Conservation (phyloP, 805 yeast species). For the Metschnikowia vanudenii region DNA sequence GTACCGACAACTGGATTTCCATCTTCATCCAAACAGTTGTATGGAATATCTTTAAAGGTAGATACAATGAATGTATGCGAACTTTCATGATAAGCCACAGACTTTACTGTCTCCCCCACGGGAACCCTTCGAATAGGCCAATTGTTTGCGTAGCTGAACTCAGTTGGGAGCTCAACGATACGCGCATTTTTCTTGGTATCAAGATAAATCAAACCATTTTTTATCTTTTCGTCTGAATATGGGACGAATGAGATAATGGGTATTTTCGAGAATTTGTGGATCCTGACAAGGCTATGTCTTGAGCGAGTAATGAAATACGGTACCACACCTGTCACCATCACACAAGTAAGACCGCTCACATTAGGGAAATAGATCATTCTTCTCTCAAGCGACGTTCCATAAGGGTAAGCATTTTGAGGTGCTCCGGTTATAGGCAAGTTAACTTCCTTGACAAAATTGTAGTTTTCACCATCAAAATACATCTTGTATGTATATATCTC, state of each 20-base stretch:
- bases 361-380: slow-evolving; percentile 58
- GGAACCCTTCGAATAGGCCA: slow-evolving; percentile 55
- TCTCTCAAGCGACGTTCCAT: slow-evolving; percentile 69
- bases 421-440: slow-evolving; percentile 65
- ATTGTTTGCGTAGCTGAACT: slow-evolving; percentile 55
- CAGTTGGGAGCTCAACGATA: slow-evolving; percentile 47
- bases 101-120: slow-evolving; percentile 62
- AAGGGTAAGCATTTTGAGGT: slow-evolving; percentile 71
- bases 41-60: slow-evolving; percentile 57
- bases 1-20: slow-evolving; percentile 61
- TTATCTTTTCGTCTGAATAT: slow-evolving; percentile 40
- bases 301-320: slow-evolving; percentile 70
- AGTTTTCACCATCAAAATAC: slow-evolving; percentile 46
- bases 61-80: slow-evolving; percentile 64
- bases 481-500: slow-evolving; percentile 68
- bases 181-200: slow-evolving; percentile 71
- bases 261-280: slow-evolving; percentile 63
- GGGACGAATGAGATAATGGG: slow-evolving; percentile 67
- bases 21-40: slow-evolving; percentile 71
- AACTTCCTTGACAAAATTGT: slow-evolving; percentile 42
- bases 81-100: slow-evolving; percentile 66
- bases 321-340: slow-evolving; percentile 71
- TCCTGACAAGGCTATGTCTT: slow-evolving; percentile 58
- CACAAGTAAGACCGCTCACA: slow-evolving; percentile 55
- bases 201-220: slow-evolving; percentile 63